Conservation (phyloP, 108 stramenopile genomes). For the Nitzschia palea region DNA sequence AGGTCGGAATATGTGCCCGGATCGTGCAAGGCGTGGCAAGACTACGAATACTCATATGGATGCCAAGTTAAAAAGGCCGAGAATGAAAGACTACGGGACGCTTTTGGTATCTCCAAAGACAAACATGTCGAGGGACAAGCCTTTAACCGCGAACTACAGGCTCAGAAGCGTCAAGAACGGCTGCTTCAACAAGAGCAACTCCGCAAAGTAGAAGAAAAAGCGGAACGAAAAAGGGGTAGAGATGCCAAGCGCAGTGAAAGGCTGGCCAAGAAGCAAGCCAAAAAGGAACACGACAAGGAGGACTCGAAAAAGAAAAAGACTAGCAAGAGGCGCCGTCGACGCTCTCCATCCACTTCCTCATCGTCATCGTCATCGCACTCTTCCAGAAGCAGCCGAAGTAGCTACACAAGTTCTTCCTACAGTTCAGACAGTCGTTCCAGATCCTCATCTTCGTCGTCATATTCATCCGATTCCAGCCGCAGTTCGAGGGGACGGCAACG, state of each 20-base stretch:
- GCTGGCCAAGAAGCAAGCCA: constrained; percentile 19
- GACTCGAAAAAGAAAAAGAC: constrained; percentile 3
- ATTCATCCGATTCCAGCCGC: constrained; percentile 27
- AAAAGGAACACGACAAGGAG: constrained; percentile 25
- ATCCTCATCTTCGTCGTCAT: constrained; percentile 18
- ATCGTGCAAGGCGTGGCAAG: neutral
- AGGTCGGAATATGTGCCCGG: neutral
- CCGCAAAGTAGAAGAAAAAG: constrained; percentile 30
- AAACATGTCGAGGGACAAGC: constrained; percentile 75
- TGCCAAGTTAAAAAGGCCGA: constrained; percentile 41
- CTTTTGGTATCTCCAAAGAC: constrained; percentile 60
- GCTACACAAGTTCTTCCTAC: constrained; percentile 12
- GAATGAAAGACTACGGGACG: constrained; percentile 64
- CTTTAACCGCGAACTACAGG: constrained; percentile 79
- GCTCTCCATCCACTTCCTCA: constrained; percentile 41
- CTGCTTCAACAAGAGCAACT: constrained; percentile 38
- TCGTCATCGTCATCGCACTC: constrained; percentile 18
- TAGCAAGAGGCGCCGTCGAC: constrained; percentile 15
- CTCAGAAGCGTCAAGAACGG: constrained; percentile 52
- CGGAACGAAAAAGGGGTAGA: constrained; percentile 43
- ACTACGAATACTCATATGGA: constrained; percentile 49
- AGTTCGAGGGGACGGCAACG: neutral
- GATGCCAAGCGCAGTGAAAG: constrained; percentile 42
- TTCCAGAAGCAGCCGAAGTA: constrained; percentile 2
- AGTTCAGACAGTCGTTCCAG: constrained; percentile 5